Evolutionary conservation across 495 filamentous ascomycete species (phyloP).

Genomic region (Hyaloscypha variabilis): DNA sequence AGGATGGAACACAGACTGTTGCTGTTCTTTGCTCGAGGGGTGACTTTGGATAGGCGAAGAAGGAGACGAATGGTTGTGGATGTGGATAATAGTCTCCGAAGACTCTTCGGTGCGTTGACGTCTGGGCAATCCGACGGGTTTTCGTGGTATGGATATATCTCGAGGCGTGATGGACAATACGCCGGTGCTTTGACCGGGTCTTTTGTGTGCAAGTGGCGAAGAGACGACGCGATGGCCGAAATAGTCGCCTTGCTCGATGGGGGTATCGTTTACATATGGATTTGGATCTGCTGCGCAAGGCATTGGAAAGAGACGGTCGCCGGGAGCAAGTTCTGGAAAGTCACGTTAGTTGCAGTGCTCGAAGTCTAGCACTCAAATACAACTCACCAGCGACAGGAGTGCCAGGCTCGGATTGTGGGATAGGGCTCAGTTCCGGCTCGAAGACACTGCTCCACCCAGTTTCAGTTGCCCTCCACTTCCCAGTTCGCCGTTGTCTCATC

Average conservation of each 20-base stretch:
- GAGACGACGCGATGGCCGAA: slow-evolving; percentile 35
- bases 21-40: background rate
- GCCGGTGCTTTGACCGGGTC: background rate
- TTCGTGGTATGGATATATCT: slow-evolving; percentile 15
- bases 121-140: slow-evolving; percentile 21
- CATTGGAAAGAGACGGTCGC: slow-evolving; percentile 25
- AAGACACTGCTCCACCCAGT: slow-evolving; percentile 51
- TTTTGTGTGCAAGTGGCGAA: slow-evolving; percentile 12
- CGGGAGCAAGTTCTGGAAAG: slow-evolving; percentile 28
- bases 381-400: slow-evolving; percentile 35
- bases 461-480: slow-evolving; percentile 43
- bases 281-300: slow-evolving; percentile 26
- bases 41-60: background rate
- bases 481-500: slow-evolving; percentile 40
- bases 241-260: slow-evolving; percentile 34
- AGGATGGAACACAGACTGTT: no score
- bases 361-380: slow-evolving; percentile 9
- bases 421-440: slow-evolving; percentile 48
- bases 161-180: background rate
- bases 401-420: slow-evolving; percentile 43
- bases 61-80: slow-evolving; percentile 18
- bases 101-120: slow-evolving; percentile 14
- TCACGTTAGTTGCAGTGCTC: slow-evolving; percentile 22
- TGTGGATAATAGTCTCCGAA: slow-evolving; percentile 23
- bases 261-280: slow-evolving; percentile 19